Evolutionary conservation across 441 rosid genomes (phyloP), one percentile per base, ranked within the genome.

Genomic region (Viola pubescens): DNA sequence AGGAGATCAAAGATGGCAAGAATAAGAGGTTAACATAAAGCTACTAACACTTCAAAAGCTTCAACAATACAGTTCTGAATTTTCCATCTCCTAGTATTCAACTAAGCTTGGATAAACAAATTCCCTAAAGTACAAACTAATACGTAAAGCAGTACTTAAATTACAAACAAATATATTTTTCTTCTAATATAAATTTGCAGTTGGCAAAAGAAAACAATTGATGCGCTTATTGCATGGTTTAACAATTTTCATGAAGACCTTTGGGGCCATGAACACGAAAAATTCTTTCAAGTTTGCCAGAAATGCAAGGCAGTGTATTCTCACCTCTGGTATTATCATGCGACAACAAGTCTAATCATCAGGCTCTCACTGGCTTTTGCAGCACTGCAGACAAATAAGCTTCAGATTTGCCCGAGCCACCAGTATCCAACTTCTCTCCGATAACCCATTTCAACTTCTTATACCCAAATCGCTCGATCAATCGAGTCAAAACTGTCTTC

Each of bases 391-490:
- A 88, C 54, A 94, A 82, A 59, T 83, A 77, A 34, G 82, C 77
- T 71, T 94, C 83, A 5, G 82, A 60, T 73, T 76, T 84, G 34
- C 81, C 79, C 0, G 75, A 63, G 4, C 77, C 78, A 48, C 76
- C 64, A 12, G 78, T 54, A 73, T 89, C 92, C 10, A 56, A 52
- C 69, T 89, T 90, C 79, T 88, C 97, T 9, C 98, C 97, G 7
- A 86, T 79, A n/a, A 85, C 95, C 96, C 97, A 94, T 70, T 88
- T 94, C 65, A 94, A 79, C 79, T 94, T 94, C 77, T 85, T 94
- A 66, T 94, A 90, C 48, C 95, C 89, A 47, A 94, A 83, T 58
- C 75, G 80, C 81, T 94, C 98, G 0, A 90, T 81, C 77, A 94
- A 64, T 53, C 82, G 83, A 4, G 96, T 94, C 73, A 90, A 69